Conservation (phyloP, 2,329 filamentous ascomycete species). For the Fusarium sp. region DNA sequence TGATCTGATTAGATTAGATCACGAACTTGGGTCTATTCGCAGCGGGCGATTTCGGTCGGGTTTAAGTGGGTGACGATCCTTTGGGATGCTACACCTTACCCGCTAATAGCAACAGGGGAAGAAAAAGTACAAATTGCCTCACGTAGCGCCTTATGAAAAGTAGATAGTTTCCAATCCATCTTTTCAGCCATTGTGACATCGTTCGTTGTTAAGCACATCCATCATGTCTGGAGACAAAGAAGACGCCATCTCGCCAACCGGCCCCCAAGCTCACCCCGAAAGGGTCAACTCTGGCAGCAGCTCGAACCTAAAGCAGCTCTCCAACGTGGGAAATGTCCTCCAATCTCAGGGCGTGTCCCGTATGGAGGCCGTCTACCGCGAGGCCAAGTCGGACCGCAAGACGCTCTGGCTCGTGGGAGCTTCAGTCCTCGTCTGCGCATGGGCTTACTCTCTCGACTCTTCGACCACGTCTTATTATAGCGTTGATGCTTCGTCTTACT, state of each 20-base stretch:
- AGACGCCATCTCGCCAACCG: conserved; percentile 11
- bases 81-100: neutral
- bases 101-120: neutral
- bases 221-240: conserved; percentile 24
- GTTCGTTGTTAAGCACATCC: neutral
- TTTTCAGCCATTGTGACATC: neutral
- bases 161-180: neutral
- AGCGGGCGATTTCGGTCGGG: neutral
- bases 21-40: neutral
- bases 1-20: conserved; percentile 5
- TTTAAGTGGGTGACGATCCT: neutral
- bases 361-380: conserved; percentile 46
- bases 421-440: conserved; percentile 46
- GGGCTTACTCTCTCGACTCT: conserved; percentile 45
- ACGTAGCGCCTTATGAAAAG: neutral
- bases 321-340: conserved; percentile 30
- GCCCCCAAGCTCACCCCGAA: neutral
- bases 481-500: conserved; percentile 40
- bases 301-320: conserved; percentile 23
- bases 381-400: conserved; percentile 37
- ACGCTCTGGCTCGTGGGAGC: conserved; percentile 41
- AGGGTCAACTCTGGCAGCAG: conserved; percentile 18
- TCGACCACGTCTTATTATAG: conserved; percentile 46
- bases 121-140: conserved; percentile 4
- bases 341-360: conserved; percentile 43